These are phyloP conservation scores for Scedosporium aurantiacum DNA, from an alignment of 2,329 filamentous ascomycete species.

Conservation along the genomic window DNA sequence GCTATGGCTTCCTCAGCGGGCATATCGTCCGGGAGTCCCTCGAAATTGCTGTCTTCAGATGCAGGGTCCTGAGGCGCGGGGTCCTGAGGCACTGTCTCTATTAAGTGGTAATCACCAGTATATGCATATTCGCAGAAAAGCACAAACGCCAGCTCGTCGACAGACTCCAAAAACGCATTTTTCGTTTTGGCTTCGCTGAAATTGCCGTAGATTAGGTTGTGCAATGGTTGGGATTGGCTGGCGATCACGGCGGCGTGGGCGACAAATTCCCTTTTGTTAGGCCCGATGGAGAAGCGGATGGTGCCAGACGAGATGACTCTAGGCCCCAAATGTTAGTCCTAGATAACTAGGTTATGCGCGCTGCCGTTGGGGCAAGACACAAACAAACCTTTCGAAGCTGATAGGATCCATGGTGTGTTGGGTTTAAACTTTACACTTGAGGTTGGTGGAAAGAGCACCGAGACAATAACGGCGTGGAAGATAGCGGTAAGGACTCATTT, in stretches of 20 bases:
- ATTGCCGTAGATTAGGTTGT: neutral
- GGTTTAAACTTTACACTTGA: too few species aligned
- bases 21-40: neutral
- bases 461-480: too few species aligned
- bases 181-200: neutral
- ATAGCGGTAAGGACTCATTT: too few species aligned
- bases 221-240: neutral
- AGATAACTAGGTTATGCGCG: too few species aligned
- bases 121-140: conserved; percentile 1
- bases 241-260: neutral
- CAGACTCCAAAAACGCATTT: neutral
- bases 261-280: neutral
- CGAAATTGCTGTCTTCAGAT: neutral
- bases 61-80: neutral
- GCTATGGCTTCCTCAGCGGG: neutral
- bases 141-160: neutral
- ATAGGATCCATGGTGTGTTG: too few species aligned
- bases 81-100: neutral
- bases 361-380: too few species aligned
- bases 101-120: neutral
- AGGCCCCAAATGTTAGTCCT: neutral
- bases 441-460: too few species aligned
- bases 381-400: too few species aligned
- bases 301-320: neutral
- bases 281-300: neutral